A percentile compares a stretch with the other conserved stretches of the same genome.
Conservation (phyloP, 164 flowering plant genomes). For the Litsea cubeba region DNA sequence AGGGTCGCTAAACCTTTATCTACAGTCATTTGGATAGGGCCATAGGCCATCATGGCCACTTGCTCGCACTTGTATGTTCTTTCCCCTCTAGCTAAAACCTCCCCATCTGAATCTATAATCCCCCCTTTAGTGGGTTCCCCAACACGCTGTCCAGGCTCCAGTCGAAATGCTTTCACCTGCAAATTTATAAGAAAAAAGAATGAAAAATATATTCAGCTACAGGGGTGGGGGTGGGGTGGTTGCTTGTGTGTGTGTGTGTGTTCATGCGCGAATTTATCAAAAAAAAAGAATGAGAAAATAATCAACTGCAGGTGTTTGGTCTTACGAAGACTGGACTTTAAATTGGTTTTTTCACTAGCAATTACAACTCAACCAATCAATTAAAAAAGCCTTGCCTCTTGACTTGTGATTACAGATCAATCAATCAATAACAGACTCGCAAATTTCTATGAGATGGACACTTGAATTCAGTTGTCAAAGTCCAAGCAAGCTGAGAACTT, state of each 20-base stretch:
- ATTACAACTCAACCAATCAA: neutral
- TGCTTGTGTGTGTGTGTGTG: too few relatives aligned
- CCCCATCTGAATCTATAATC: slow-evolving; percentile 91
- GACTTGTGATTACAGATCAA: neutral
- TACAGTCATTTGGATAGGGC: slow-evolving; percentile 52
- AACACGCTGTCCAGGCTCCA: slow-evolving; percentile 67
- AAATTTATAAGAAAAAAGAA: neutral
- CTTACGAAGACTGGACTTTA: neutral
- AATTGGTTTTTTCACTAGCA: neutral
- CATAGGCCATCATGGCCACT: slow-evolving; percentile 60
- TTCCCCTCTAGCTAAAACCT: slow-evolving; percentile 87
- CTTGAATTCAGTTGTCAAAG: too few relatives aligned
- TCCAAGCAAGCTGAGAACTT: too few relatives aligned
- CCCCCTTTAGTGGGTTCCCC: slow-evolving; percentile 67
- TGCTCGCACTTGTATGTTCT: slow-evolving; percentile 59
- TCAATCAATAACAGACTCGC: too few relatives aligned
- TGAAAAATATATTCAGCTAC: neutral
- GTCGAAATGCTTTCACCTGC: slow-evolving; percentile 78
- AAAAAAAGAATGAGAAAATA: too few relatives aligned
- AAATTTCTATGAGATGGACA: too few relatives aligned
- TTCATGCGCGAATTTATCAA: neutral
- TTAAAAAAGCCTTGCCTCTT: neutral
- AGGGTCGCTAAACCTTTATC: slow-evolving; percentile 89
- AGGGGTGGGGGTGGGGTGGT: neutral
- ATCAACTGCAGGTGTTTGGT: too few relatives aligned